Percentiles rank a stretch among this genome's conserved stretches.
Evolutionary conservation across 1,284 basidiomycete species (phyloP).

Genomic region (Sparassis latifolia): DNA sequence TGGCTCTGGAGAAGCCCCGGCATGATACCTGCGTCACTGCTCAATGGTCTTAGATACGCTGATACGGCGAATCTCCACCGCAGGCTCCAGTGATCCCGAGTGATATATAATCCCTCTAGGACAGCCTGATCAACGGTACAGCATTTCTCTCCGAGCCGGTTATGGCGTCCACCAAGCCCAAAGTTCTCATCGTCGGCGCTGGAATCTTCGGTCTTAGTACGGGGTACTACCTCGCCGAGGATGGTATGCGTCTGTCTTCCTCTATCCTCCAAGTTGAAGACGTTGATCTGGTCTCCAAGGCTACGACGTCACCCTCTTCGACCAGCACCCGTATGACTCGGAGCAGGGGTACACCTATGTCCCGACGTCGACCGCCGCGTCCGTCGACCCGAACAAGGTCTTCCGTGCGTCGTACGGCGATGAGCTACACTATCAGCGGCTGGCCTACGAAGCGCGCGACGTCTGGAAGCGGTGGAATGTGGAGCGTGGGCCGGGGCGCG

Average conservation of each 20-base stretch:
- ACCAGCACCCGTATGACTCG: slow-evolving; percentile 8
- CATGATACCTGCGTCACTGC: too few species aligned
- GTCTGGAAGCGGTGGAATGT: slow-evolving; percentile 8
- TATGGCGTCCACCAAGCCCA: not conserved
- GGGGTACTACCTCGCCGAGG: slow-evolving; percentile 7
- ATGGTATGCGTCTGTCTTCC: not conserved
- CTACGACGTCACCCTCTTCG: slow-evolving; percentile 4
- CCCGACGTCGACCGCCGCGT: slow-evolving; percentile 5
- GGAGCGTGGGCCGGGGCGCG: slow-evolving; percentile 4
- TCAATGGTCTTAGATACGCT: too few species aligned
- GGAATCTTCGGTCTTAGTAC: slow-evolving; percentile 9
- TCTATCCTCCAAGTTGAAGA: not conserved
- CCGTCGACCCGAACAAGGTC: slow-evolving; percentile 10
- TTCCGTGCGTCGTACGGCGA: slow-evolving; percentile 8
- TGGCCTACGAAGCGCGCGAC: slow-evolving; percentile 8
- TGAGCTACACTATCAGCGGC: slow-evolving; percentile 8
- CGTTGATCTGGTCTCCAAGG: not conserved
- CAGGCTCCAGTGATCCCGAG: too few species aligned
- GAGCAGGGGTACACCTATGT: slow-evolving; percentile 6
- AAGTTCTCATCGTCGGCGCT: slow-evolving; percentile 7
- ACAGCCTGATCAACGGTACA: too few species aligned
- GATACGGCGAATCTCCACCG: too few species aligned
- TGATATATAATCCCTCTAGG: too few species aligned
- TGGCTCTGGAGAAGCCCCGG: too few species aligned
- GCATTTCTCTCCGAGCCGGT: too few species aligned